A percentile compares a stretch with the other conserved stretches of the same genome.
These are phyloP conservation scores for Abortiporus biennis DNA, from an alignment of 1,284 basidiomycete species.

Conservation along the genomic window DNA sequence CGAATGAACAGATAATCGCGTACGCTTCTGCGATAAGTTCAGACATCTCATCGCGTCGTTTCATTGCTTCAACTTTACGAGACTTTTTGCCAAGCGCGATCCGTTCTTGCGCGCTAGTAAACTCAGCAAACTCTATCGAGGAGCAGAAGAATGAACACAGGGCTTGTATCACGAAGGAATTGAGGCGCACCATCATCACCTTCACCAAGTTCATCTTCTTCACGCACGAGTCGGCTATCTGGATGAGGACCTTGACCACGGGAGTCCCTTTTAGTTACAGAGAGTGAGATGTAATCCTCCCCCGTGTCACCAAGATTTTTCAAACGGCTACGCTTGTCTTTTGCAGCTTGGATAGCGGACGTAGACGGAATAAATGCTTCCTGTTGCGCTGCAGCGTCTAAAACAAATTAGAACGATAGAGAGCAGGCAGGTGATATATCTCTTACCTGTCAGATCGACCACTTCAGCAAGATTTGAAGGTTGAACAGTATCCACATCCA, in stretches of 20 bases:
- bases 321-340: conserved; percentile 68
- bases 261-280: conserved; percentile 51
- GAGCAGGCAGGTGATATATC: neutral
- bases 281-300: conserved; percentile 86
- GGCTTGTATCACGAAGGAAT: neutral
- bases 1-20: conserved; percentile 24
- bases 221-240: conserved; percentile 80
- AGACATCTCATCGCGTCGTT: conserved; percentile 70
- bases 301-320: conserved; percentile 27
- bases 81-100: conserved; percentile 86
- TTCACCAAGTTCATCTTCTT: conserved; percentile 88
- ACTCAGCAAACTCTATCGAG: conserved; percentile 76
- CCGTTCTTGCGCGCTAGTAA: conserved; percentile 82
- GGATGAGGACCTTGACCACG: conserved; percentile 76
- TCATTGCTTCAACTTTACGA: conserved; percentile 67
- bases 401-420: conserved; percentile 9
- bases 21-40: conserved; percentile 87
- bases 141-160: conserved; percentile 2
- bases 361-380: conserved; percentile 66
- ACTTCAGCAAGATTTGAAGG: conserved; percentile 20
- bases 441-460: conserved; percentile 34
- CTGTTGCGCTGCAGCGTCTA: conserved; percentile 15
- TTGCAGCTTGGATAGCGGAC: conserved; percentile 73
- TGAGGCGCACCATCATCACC: conserved; percentile 76
- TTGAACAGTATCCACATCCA: conserved; percentile 37